phyloP scores from a whole-genome alignment of 2,329 filamentous ascomycete species.

The Dryadomyces quercivorus region DNA sequence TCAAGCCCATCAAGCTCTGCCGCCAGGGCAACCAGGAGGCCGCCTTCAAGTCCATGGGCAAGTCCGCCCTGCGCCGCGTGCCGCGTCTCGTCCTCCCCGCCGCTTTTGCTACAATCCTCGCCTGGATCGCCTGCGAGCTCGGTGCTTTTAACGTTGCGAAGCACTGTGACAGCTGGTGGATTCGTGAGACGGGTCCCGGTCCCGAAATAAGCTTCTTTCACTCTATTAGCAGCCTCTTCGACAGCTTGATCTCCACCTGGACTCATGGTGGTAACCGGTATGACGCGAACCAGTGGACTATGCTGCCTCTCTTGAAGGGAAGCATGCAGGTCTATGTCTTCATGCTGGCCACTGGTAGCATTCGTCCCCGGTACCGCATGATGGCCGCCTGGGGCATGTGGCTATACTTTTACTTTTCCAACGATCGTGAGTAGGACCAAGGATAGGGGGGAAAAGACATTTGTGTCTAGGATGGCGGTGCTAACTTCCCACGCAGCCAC shows the following conservation, averaged over 20 bases:
- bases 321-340: conserved; percentile 42
- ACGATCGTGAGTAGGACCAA: conserved; percentile 16
- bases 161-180: conserved; percentile 47
- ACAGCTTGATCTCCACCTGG: conserved; percentile 39
- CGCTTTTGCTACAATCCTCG: conserved; percentile 38
- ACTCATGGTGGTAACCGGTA: conserved; percentile 35
- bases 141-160: conserved; percentile 44
- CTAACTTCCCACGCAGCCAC: conserved; percentile 20
- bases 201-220: conserved; percentile 24
- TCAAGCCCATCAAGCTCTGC: conserved; percentile 45
- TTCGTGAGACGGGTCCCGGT: conserved; percentile 35
- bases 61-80: conserved; percentile 44
- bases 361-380: conserved; percentile 36
- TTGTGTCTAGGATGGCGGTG: background rate
- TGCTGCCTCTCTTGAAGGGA: conserved; percentile 40
- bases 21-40: conserved; percentile 39
- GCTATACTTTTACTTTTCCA: conserved; percentile 33
- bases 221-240: conserved; percentile 30
- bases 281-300: conserved; percentile 47
- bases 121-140: conserved; percentile 40
- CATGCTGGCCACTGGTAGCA: conserved; percentile 36
- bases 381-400: conserved; percentile 31
- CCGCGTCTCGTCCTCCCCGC: conserved; percentile 47
- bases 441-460: too few species aligned
- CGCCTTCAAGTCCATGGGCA: conserved; percentile 40